Base-by-base conservation (phyloP, 2,329 filamentous ascomycete genomes). In the Lachnellula arida region DNA sequence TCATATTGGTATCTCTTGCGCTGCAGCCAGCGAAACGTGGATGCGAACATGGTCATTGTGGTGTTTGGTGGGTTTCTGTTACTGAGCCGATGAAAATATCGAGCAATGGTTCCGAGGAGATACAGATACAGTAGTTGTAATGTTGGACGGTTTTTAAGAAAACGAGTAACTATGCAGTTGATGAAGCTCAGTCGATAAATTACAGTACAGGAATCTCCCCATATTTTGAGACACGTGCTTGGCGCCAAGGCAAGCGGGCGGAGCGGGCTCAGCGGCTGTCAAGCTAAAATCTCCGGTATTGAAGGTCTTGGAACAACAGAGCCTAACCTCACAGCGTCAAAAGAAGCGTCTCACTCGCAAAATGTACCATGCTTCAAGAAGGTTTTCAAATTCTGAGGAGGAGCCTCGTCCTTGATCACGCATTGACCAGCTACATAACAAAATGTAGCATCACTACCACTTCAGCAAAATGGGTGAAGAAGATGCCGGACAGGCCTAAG, bases 1-100 rank as follows among this genome's bases (percentile, higher is more conserved):
- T 99, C 94, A 72, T 97, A 91, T 78, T 97, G 94, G 79, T 97
- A 97, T 72, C 92, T 86, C 81, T 99, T 99, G 74, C 92, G 84
- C 74, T 91, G 86, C 64, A 97, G 80, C 91, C 92, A 97, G 63
- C 89, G 82, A 67, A 95, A 79, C 46, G 75, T 74, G 64, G 76
- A 78, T 72, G 60, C 60, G 63, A 67, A 59, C 60, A 65, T 68
- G 62, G 74, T 70, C 54, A 59, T 70, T 59, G 46, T 54, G 32
- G 35, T 25, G 37, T 22, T 40, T n/a, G n/a, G 19, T 6, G 12
- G 42, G 3, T 19, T 51, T 32, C 15, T 15, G 12, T 39, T 40
- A 9, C 28, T 37, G 32, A 40, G 22, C 5, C 5, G 34, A 49
- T 19, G 14, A 15, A 42, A 17, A 19, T 42, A 42, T 11, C 15